Evolutionary conservation across 805 yeast genomes (phyloP).

Genomic region (Wickerhamomyces bisporus): DNA sequence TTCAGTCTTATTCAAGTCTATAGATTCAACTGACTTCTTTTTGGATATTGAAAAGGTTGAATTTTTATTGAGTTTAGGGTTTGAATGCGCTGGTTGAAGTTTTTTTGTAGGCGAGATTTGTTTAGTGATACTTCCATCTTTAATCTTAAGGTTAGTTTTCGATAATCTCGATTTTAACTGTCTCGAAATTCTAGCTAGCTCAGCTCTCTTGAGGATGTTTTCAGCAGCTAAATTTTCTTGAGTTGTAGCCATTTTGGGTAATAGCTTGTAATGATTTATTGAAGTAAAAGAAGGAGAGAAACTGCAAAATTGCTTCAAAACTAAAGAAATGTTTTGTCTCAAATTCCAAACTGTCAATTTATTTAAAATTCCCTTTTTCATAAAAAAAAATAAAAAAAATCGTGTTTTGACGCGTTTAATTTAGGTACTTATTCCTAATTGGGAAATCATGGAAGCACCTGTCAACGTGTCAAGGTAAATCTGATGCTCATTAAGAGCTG

Average conservation of each 20-base stretch:
- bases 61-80: background rate
- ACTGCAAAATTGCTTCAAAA: no score
- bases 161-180: constrained; percentile 37
- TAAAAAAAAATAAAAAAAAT: no score
- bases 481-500: no score
- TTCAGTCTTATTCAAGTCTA: constrained; percentile 20
- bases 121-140: constrained; percentile 5
- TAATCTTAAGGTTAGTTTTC: constrained; percentile 33
- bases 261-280: background rate
- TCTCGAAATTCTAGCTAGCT: constrained; percentile 40
- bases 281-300: no score
- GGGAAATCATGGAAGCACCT: no score
- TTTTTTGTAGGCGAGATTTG: constrained; percentile 1
- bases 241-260: constrained; percentile 2
- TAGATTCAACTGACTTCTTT: constrained; percentile 17
- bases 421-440: no score
- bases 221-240: constrained; percentile 38
- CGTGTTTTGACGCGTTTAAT: no score
- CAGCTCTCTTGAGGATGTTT: constrained; percentile 40
- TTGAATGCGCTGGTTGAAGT: background rate
- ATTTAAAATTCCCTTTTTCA: background rate
- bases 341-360: background rate
- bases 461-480: no score
- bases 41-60: constrained; percentile 3
- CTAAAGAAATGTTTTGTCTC: no score